These are phyloP conservation scores for Aspergillus pseudoviridinutans DNA, from an alignment of 2,329 filamentous ascomycete genomes.

Conservation along the genomic window DNA sequence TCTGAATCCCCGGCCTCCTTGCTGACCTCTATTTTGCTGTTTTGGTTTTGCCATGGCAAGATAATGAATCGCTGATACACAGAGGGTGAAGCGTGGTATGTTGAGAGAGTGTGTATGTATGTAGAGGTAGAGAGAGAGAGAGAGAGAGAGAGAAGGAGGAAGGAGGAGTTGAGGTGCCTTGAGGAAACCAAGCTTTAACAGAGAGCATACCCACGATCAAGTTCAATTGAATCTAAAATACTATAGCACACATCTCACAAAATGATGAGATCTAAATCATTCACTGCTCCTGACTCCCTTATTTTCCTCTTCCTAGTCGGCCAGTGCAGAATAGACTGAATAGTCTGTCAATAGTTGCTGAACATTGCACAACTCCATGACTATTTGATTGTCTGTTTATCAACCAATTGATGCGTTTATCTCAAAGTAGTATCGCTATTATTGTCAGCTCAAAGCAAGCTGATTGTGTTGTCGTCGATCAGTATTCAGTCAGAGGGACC, in stretches of 20 bases:
- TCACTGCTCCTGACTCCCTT: not conserved
- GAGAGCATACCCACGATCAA: not conserved
- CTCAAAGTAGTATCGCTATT: not conserved
- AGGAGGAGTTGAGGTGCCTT: not conserved
- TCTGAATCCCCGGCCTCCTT: not conserved
- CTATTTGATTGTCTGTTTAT: not conserved
- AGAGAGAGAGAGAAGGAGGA: not conserved
- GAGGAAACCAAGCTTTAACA: not conserved
- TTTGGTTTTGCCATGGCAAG: not conserved
- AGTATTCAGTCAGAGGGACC: too few relatives aligned
- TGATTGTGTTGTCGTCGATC: not conserved
- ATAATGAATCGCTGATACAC: not conserved
- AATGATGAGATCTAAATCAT: not conserved
- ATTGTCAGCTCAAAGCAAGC: not conserved
- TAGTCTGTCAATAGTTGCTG: not conserved
- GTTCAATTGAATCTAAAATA: too few relatives aligned
- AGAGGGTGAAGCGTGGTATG: not conserved
- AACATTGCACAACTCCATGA: not conserved
- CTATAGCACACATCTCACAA: not conserved
- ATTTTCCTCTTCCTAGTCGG: not conserved
- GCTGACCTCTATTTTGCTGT: not conserved
- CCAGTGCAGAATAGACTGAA: not conserved
- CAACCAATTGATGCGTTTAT: not conserved
- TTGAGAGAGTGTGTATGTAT: not conserved
- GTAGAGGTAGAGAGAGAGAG: too few relatives aligned